Base-by-base conservation (phyloP, 345 rosid species). In the Alliaria petiolata region DNA sequence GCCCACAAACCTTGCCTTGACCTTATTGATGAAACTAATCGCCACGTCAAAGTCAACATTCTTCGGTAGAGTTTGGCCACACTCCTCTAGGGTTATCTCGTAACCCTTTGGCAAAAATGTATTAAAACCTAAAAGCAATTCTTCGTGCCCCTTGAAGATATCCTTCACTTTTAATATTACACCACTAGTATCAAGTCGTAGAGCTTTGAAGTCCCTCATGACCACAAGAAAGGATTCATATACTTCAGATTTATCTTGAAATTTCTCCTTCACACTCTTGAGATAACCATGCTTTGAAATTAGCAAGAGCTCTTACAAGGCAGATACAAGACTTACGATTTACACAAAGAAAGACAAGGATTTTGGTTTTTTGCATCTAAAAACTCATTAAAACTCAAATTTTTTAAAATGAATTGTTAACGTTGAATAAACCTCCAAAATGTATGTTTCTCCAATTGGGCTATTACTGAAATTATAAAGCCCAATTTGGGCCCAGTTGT, bases 101-200 rank as follows among this genome's bases (percentile, higher is more conserved):
- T 61, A 87, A 51, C 89, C 95, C 77, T 86, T 87, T 2, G 98
- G 98, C 78, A 93, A 80, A 80, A 90, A 93, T 66, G 84, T 79
- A 75, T 85, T 93, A 72, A 93, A 93, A 46, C 97, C 95, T 71
- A 82, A 83, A 42, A 93, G 89, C 50, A 93, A 67, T 56, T 89
- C 86, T 58, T 79, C 75, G 57, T 93, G 82, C 56, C 89, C 98
- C 67, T 89, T 81, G 71, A 93, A 93, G 47, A 93, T 84, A 36
- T 87, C 85, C 76, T 87, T 87, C 61, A 93, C 98, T 79, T 85
- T 86, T 50, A 77, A 84, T 70, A 89, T 87, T 59, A 93, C 95
- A 78, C 85, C 93, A 30, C 73, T 62, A 6, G 93, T 89, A 76
- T 89, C 89, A 70, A 79, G 71, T 76, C 89, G 86, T 42, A 85